Conservation (phyloP, 1,284 basidiomycete genomes). For the Moesziomyces sp. region DNA sequence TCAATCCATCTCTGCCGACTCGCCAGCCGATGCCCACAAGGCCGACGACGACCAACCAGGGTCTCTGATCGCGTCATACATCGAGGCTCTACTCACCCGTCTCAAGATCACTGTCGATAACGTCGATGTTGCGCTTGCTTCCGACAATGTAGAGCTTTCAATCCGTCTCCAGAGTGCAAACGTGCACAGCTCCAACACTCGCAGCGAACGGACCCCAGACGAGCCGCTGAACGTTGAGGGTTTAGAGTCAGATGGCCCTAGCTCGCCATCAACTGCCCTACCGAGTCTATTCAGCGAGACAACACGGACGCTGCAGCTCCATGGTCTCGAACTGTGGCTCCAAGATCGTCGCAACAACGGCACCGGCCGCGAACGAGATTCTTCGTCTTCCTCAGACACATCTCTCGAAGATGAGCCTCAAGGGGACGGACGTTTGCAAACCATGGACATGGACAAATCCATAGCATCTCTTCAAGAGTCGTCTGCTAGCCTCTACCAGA, state of each 20-base stretch:
- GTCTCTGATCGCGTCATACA: slow-evolving; percentile 43
- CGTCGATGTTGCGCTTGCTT: slow-evolving; percentile 22
- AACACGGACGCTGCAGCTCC: slow-evolving; percentile 17
- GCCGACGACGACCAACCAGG: slow-evolving; percentile 11
- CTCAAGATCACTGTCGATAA: slow-evolving; percentile 43
- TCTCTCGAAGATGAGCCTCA: slow-evolving; percentile 6
- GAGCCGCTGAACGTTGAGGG: not conserved
- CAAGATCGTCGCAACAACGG: slow-evolving; percentile 8
- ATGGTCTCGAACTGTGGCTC: slow-evolving; percentile 24
- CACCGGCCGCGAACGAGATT: not conserved
- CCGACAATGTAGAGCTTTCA: slow-evolving; percentile 21
- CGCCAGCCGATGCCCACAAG: slow-evolving; percentile 6
- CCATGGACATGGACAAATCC: slow-evolving; percentile 9
- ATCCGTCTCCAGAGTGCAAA: slow-evolving; percentile 21
- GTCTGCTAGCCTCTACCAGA: slow-evolving; percentile 41
- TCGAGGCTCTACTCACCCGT: slow-evolving; percentile 51
- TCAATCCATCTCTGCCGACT: slow-evolving; percentile 36
- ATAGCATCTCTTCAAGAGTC: slow-evolving; percentile 28
- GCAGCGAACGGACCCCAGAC: slow-evolving; percentile 12
- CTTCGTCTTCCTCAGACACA: slow-evolving; percentile 27
- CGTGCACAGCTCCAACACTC: slow-evolving; percentile 32
- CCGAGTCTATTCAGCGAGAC: slow-evolving; percentile 32
- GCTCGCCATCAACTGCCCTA: slow-evolving; percentile 1
- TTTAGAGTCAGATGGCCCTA: not conserved
- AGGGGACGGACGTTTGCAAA: not conserved